Evolutionary conservation across 345 rosid species (phyloP).

Genomic region (Erodium maritimum): DNA sequence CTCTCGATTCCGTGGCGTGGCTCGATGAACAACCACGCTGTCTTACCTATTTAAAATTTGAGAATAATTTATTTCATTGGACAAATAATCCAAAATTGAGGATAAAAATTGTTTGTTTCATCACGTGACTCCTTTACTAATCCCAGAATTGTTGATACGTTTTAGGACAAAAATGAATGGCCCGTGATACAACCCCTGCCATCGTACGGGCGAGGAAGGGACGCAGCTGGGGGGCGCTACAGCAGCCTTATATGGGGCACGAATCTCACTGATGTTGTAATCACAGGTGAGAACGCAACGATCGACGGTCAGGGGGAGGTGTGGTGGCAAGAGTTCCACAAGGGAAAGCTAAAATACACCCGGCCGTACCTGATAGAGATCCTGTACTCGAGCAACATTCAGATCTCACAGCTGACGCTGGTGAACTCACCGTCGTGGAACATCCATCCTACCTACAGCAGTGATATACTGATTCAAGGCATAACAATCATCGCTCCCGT

Average conservation of each 20-base stretch:
- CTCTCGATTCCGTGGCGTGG: too few species aligned
- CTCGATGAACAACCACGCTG: too few species aligned
- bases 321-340: constrained; percentile 33
- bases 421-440: constrained; percentile 39
- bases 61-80: too few species aligned
- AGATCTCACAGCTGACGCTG: constrained; percentile 30
- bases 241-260: constrained; percentile 36
- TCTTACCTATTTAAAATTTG: too few species aligned
- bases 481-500: constrained; percentile 16
- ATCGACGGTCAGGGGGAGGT: constrained; percentile 34
- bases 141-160: too few species aligned
- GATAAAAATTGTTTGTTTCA: too few species aligned
- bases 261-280: constrained; percentile 32
- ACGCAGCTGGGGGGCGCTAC: constrained; percentile 30
- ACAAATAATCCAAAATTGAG: too few species aligned
- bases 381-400: constrained; percentile 22
- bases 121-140: too few species aligned
- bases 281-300: constrained; percentile 37
- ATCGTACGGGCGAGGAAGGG: constrained; percentile 42
- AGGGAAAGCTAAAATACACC: constrained; percentile 18
- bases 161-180: constrained; percentile 24
- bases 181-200: constrained; percentile 33
- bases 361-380: constrained; percentile 39
- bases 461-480: constrained; percentile 11
- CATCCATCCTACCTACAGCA: constrained; percentile 35